phyloP scores from a whole-genome alignment of 2,329 filamentous ascomycete genomes.

The Samsoniella hepiali region DNA sequence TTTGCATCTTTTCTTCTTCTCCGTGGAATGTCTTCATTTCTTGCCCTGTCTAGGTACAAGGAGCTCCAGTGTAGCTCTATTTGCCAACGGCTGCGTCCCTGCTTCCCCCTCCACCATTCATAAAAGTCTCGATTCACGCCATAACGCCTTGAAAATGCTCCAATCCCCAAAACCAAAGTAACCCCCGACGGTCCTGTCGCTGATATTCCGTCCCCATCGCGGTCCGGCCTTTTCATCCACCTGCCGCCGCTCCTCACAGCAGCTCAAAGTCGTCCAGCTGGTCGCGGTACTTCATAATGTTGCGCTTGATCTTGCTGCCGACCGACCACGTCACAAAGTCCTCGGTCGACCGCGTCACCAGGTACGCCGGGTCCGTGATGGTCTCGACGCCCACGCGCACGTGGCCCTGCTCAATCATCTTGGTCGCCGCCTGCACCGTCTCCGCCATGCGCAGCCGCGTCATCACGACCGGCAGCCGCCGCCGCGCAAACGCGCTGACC shows the following conservation, averaged over 20 bases:
- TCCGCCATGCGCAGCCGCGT: conserved; percentile 87
- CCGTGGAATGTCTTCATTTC: not conserved
- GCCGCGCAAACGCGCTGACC: conserved; percentile 81
- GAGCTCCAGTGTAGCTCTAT: not conserved
- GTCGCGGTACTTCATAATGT: conserved; percentile 91
- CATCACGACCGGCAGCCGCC: conserved; percentile 87
- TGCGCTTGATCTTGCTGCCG: conserved; percentile 94
- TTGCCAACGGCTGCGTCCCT: not conserved
- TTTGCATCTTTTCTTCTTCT: not conserved
- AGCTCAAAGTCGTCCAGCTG: conserved; percentile 95
- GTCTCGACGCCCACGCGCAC: conserved; percentile 88
- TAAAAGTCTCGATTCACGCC: not conserved
- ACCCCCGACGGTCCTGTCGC: not conserved
- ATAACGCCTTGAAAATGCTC: conserved; percentile 13
- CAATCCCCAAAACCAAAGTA: not conserved
- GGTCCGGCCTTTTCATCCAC: no score
- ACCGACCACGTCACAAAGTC: conserved; percentile 97
- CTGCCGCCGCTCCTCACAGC: conserved; percentile 49
- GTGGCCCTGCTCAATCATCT: conserved; percentile 91
- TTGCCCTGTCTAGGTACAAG: not conserved
- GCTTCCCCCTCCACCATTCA: not conserved
- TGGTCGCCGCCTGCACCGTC: conserved; percentile 77
- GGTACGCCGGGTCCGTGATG: conserved; percentile 82
- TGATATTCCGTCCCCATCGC: not conserved
- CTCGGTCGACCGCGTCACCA: conserved; percentile 87